Conservation (phyloP, 2,329 filamentous ascomycete genomes). For the Ophiostoma tasmaniense region DNA sequence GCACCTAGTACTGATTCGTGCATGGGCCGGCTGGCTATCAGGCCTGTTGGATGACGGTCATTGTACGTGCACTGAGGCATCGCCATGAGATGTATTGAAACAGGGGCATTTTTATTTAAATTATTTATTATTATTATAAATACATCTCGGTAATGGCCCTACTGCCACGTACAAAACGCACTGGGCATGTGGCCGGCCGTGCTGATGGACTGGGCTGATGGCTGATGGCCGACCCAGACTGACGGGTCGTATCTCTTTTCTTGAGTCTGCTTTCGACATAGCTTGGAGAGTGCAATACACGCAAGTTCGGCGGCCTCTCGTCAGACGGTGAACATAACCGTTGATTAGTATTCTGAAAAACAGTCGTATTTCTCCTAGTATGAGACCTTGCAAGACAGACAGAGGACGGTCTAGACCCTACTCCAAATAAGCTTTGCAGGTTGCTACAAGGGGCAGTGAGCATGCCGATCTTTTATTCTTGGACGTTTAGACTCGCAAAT, state of each 20-base stretch:
- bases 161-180: neutral
- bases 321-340: neutral
- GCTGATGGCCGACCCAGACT: neutral
- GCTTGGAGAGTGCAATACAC: too few species aligned
- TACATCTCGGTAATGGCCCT: too few species aligned
- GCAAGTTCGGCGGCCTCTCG: neutral
- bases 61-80: too few species aligned
- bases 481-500: too few species aligned
- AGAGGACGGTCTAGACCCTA: neutral
- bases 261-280: neutral
- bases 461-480: neutral
- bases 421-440: neutral
- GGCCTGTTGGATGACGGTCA: too few species aligned
- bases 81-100: too few species aligned
- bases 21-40: neutral
- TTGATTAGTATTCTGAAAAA: neutral
- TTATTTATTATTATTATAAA: too few species aligned
- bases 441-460: neutral
- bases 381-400: too few species aligned
- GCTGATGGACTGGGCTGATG: neutral
- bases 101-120: too few species aligned
- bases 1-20: neutral
- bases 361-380: too few species aligned
- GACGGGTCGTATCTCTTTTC: neutral
- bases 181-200: neutral